Percentiles rank a stretch among this genome's conserved stretches.
These are phyloP conservation scores for Hypoxylon sp. DNA, from an alignment of 2,329 filamentous ascomycete genomes.

Conservation along the genomic window DNA sequence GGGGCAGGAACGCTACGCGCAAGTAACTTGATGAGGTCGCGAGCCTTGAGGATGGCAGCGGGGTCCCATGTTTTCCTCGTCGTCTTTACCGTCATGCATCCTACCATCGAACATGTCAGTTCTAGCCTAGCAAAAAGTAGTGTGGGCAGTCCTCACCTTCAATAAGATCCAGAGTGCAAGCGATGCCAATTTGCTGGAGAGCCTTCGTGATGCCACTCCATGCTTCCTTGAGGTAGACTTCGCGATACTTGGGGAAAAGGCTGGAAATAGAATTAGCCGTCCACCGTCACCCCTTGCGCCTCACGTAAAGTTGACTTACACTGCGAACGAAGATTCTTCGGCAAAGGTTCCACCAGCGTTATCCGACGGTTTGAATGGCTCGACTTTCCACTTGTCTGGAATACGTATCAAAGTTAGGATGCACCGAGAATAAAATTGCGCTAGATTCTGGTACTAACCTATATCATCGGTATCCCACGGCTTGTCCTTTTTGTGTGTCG, in stretches of 20 bases:
- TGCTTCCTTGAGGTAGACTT: slow-evolving; percentile 86
- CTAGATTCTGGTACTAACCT: slow-evolving; percentile 84
- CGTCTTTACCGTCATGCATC: slow-evolving; percentile 93
- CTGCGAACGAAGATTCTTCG: slow-evolving; percentile 89
- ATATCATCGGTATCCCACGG: slow-evolving; percentile 97
- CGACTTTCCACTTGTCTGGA: slow-evolving; percentile 94
- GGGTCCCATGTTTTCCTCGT: slow-evolving; percentile 91
- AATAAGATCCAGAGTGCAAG: slow-evolving; percentile 91
- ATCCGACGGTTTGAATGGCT: slow-evolving; percentile 86
- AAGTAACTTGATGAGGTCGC: slow-evolving; percentile 93
- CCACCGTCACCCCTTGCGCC: neutral
- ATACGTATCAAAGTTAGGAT: slow-evolving; percentile 53
- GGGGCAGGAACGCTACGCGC: slow-evolving; percentile 92
- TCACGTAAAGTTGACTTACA: slow-evolving; percentile 33
- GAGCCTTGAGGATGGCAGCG: slow-evolving; percentile 90
- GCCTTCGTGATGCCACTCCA: slow-evolving; percentile 92
- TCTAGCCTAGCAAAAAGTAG: neutral
- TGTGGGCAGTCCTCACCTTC: slow-evolving; percentile 68
- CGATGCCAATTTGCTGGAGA: slow-evolving; percentile 88
- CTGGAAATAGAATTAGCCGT: slow-evolving; percentile 54
- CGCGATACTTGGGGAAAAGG: slow-evolving; percentile 95
- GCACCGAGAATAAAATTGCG: neutral
- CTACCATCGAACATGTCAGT: slow-evolving; percentile 39
- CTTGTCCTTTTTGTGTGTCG: slow-evolving; percentile 87
- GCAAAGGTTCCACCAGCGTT: slow-evolving; percentile 87